Conservation (phyloP, 257 asterid genomes). For the Plectranthus barbatus region DNA sequence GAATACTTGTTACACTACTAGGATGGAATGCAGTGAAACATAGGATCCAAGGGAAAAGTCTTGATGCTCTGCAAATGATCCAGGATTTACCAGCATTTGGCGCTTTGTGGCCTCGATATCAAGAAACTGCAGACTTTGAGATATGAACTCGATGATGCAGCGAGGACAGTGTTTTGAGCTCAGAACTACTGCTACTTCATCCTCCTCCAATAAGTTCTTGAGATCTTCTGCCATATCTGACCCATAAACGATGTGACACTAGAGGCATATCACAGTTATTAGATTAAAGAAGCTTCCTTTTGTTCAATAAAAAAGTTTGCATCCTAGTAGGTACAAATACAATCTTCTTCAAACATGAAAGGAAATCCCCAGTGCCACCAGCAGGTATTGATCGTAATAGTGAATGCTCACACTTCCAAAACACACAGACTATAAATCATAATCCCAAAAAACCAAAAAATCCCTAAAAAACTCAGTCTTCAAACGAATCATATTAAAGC, state of each 20-base stretch:
- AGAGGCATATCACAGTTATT: conserved; percentile 30
- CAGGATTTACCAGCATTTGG: conserved; percentile 47
- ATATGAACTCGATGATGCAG: conserved; percentile 81
- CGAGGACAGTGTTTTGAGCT: conserved; percentile 80
- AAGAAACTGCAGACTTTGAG: conserved; percentile 70
- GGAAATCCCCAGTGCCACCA: not conserved
- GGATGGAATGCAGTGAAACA: not conserved
- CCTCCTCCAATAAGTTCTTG: conserved; percentile 50
- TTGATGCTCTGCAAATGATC: not conserved
- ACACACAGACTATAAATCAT: not conserved
- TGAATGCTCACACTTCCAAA: not conserved
- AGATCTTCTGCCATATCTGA: conserved; percentile 72
- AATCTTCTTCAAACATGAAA: not conserved
- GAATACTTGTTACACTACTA: not conserved
- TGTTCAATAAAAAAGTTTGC: not conserved
- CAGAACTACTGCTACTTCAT: conserved; percentile 66
- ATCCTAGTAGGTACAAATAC: too few species aligned
- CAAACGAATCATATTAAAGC: not conserved
- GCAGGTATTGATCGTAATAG: not conserved
- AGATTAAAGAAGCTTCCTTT: not conserved
- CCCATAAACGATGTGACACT: conserved; percentile 73
- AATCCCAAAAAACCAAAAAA: not conserved
- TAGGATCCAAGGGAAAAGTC: too few species aligned
- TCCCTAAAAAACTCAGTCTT: not conserved
- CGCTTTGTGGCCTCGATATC: conserved; percentile 61